Percentiles rank a stretch among this genome's conserved stretches.
Conservation (phyloP, 2,329 filamentous ascomycete genomes). For the Chaetomiaceae sp. region DNA sequence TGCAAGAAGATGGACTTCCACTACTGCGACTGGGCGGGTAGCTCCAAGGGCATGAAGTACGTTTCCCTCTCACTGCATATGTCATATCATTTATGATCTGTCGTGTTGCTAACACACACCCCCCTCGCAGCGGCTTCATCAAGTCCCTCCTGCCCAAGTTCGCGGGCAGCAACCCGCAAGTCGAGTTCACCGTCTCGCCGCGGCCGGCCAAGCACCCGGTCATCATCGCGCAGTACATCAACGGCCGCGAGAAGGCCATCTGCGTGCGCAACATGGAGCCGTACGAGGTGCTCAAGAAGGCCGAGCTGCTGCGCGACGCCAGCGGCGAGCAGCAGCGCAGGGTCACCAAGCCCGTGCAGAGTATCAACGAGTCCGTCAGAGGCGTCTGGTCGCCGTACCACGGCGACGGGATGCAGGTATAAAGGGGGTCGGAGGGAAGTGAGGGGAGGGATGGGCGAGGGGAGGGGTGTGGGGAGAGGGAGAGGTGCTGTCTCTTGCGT, state of each 20-base stretch:
- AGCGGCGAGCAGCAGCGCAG: conserved; percentile 69
- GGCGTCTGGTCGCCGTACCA: conserved; percentile 69
- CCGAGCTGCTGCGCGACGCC: conserved; percentile 64
- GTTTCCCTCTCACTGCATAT: conserved; percentile 23
- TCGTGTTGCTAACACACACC: too few species aligned
- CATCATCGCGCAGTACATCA: conserved; percentile 87
- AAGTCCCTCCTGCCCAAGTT: conserved; percentile 71
- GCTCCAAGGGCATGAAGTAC: conserved; percentile 92
- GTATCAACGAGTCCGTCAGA: conserved; percentile 61
- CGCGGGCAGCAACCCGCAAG: conserved; percentile 73
- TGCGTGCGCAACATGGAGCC: conserved; percentile 84
- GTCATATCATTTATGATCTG: too few species aligned
- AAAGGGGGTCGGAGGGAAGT: too few species aligned
- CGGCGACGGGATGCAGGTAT: conserved; percentile 52
- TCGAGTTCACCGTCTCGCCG: conserved; percentile 89
- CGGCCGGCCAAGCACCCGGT: conserved; percentile 87
- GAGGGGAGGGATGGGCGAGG: conserved; percentile 9
- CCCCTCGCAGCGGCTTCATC: conserved; percentile 81
- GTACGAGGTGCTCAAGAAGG: conserved; percentile 76
- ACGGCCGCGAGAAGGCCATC: conserved; percentile 77
- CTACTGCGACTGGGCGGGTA: conserved; percentile 95
- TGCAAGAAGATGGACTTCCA: conserved; percentile 95
- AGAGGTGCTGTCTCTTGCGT: too few species aligned
- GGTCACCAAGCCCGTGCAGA: conserved; percentile 59
- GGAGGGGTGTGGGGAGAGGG: neutral